Conservation (phyloP, 1,284 basidiomycete genomes). For the Ganoderma boninense region DNA sequence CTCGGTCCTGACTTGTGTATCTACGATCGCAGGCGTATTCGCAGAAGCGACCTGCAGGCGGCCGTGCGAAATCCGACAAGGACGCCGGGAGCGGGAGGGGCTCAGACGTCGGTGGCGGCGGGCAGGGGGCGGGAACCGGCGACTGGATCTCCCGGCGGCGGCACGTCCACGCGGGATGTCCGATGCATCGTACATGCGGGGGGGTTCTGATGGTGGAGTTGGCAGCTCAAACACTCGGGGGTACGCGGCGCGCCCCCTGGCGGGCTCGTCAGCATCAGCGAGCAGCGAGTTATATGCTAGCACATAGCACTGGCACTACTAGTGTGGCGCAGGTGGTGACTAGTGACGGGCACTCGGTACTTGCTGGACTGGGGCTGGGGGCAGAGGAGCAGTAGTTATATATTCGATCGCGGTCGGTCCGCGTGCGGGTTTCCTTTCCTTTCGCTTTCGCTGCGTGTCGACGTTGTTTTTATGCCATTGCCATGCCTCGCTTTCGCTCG, state of each 20-base stretch:
- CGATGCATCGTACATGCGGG: slow-evolving; percentile 48
- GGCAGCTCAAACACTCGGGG: slow-evolving; percentile 26
- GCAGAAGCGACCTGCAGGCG: slow-evolving; percentile 65
- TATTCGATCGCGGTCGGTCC: background rate
- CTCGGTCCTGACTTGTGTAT: slow-evolving; percentile 11
- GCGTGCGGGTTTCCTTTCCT: background rate
- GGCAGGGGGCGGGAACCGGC: slow-evolving; percentile 34
- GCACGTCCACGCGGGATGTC: slow-evolving; percentile 60
- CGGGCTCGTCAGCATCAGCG: background rate
- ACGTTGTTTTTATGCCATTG: background rate
- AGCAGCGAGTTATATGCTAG: slow-evolving; percentile 11
- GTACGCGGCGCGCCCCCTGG: slow-evolving; percentile 22
- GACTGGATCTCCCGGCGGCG: slow-evolving; percentile 37
- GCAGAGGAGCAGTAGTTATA: background rate
- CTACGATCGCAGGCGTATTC: slow-evolving; percentile 36
- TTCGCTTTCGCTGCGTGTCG: background rate
- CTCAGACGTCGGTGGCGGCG: slow-evolving; percentile 45
- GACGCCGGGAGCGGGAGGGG: slow-evolving; percentile 46
- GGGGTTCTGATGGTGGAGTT: slow-evolving; percentile 26
- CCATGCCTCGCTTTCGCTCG: slow-evolving; percentile 7
- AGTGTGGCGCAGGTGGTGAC: background rate
- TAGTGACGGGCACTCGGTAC: background rate
- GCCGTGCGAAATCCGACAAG: slow-evolving; percentile 60
- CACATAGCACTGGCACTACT: background rate
- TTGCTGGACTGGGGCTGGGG: too few relatives aligned